These are phyloP conservation scores for Aplosporella prunicola DNA, from an alignment of 2,329 filamentous ascomycete species.

Conservation along the genomic window DNA sequence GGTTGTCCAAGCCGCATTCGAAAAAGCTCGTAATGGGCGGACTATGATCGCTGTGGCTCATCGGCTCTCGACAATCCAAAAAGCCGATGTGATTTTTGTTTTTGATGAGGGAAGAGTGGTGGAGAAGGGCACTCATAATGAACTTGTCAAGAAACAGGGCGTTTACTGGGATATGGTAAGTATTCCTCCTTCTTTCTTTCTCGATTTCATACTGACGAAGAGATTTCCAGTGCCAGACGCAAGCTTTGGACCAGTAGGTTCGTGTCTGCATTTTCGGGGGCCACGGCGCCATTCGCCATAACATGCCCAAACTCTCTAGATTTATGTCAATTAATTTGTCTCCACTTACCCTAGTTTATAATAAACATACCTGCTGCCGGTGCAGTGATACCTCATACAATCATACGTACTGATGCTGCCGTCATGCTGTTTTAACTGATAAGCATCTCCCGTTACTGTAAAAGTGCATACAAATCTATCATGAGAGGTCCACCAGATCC, in stretches of 20 bases:
- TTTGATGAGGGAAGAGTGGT: constrained; percentile 83
- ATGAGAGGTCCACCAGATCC: background rate
- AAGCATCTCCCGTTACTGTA: too few relatives aligned
- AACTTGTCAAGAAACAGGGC: constrained; percentile 31
- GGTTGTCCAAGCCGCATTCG: constrained; percentile 69
- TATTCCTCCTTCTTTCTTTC: background rate
- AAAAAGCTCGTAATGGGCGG: constrained; percentile 72
- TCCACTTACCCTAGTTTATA: too few relatives aligned
- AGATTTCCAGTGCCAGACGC: background rate
- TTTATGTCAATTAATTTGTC: too few relatives aligned
- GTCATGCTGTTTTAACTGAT: too few relatives aligned
- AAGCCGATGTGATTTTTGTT: constrained; percentile 89
- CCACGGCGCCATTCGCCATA: too few relatives aligned
- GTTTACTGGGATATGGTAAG: constrained; percentile 29
- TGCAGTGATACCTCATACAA: too few relatives aligned
- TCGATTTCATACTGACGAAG: background rate
- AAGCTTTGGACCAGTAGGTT: constrained; percentile 1
- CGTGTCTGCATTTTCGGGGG: too few relatives aligned
- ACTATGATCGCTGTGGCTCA: constrained; percentile 96
- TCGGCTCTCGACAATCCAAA: constrained; percentile 82
- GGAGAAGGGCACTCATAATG: constrained; percentile 73
- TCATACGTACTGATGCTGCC: too few relatives aligned
- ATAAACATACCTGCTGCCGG: too few relatives aligned
- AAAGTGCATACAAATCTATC: background rate
- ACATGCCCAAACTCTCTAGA: too few relatives aligned